Conservation (phyloP, 306 rosid genomes). For the Quercus ilex region DNA sequence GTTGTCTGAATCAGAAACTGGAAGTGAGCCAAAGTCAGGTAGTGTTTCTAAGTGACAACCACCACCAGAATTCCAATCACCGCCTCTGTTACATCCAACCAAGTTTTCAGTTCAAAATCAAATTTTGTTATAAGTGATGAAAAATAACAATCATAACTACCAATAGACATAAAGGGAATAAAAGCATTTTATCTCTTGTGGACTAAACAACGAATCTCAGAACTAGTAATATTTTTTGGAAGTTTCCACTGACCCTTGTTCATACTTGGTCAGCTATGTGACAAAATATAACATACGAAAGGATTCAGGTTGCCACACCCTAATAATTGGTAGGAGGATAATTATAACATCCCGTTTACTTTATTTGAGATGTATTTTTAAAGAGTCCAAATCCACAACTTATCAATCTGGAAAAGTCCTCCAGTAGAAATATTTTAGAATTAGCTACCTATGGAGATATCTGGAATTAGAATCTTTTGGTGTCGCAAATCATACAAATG, state of each 20-base stretch:
- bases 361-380: background rate
- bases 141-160: background rate
- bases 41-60: slow-evolving; percentile 81
- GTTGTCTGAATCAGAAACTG: slow-evolving; percentile 22
- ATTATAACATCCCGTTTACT: background rate
- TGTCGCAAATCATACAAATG: background rate
- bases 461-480: background rate
- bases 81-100: slow-evolving; percentile 54
- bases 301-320: background rate
- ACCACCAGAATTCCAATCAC: slow-evolving; percentile 82
- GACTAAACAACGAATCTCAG: background rate
- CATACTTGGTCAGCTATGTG: background rate
- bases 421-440: background rate
- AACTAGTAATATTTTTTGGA: background rate
- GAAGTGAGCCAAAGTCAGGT: slow-evolving; percentile 54
- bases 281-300: background rate
- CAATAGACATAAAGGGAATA: background rate
- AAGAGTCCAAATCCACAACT: background rate
- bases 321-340: background rate
- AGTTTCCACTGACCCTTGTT: background rate
- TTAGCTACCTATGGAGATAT: background rate
- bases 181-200: background rate
- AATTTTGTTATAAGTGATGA: background rate
- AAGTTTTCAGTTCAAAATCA: slow-evolving; percentile 23
- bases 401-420: background rate